phyloP scores from a whole-genome alignment of 2,329 filamentous ascomycete genomes.

The Chaetomiaceae sp. region DNA sequence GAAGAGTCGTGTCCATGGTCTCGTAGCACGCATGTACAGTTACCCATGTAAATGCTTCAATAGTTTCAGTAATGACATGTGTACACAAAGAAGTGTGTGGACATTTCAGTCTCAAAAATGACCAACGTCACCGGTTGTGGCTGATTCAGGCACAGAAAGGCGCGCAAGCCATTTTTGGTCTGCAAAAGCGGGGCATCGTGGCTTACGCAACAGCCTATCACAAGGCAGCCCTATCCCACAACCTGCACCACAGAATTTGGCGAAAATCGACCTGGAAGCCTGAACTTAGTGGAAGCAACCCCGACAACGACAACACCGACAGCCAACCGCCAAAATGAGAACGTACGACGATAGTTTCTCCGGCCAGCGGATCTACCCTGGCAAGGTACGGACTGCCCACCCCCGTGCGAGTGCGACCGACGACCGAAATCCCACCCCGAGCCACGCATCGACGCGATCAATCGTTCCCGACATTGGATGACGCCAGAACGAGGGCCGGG shows the following conservation, averaged over 20 bases:
- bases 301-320: slow-evolving; percentile 30
- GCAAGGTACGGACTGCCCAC: slow-evolving; percentile 48
- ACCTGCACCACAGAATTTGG: slow-evolving; percentile 26
- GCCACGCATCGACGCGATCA: slow-evolving; percentile 9
- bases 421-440: slow-evolving; percentile 23
- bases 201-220: slow-evolving; percentile 22
- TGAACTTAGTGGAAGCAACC: slow-evolving; percentile 24
- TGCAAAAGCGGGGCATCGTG: slow-evolving; percentile 10
- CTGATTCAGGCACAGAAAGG: background rate
- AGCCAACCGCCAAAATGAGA: slow-evolving; percentile 52
- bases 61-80: too few species aligned
- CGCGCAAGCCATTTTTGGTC: slow-evolving; percentile 5
- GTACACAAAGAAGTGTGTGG: too few species aligned
- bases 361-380: slow-evolving; percentile 61
- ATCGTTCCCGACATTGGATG: slow-evolving; percentile 3
- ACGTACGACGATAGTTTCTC: slow-evolving; percentile 63
- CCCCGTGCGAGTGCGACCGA: slow-evolving; percentile 12
- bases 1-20: too few species aligned
- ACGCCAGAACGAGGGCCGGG: slow-evolving; percentile 13
- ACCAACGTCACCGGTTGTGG: background rate
- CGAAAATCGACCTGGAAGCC: slow-evolving; percentile 25
- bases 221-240: slow-evolving; percentile 27
- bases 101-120: too few species aligned
- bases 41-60: too few species aligned
- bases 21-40: too few species aligned